Percentiles rank a stretch among this genome's conserved stretches.
Evolutionary conservation across 1,139 yeast species (phyloP).

Genomic region (Yamadazyma oceani): DNA sequence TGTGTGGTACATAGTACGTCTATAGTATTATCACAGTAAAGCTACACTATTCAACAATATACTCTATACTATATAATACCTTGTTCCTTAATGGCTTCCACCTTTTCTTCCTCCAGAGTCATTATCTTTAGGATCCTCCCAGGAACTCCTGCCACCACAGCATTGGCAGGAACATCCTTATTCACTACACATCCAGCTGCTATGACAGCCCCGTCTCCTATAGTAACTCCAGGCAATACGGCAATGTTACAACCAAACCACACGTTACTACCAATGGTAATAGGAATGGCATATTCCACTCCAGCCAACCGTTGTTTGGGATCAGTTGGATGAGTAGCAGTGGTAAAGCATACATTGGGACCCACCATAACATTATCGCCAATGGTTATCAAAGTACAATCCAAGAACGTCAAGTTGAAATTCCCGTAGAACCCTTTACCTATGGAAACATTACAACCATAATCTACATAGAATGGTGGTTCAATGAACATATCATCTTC

Average conservation of each 20-base stretch:
- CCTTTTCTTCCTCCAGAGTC: conserved; percentile 9
- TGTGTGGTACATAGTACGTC: no score
- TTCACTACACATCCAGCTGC: conserved; percentile 71
- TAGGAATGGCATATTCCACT: conserved; percentile 55
- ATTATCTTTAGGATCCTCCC: conserved; percentile 41
- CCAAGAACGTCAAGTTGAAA: conserved; percentile 57
- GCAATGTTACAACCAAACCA: conserved; percentile 63
- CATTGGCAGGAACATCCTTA: conserved; percentile 50
- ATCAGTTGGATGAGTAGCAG: conserved; percentile 66
- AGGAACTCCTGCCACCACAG: conserved; percentile 62
- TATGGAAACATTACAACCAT: conserved; percentile 52
- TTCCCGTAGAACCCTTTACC: conserved; percentile 56
- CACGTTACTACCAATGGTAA: conserved; percentile 59
- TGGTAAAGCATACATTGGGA: conserved; percentile 59
- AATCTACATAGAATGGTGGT: conserved; percentile 57
- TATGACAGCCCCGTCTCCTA: conserved; percentile 62
- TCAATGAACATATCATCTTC: conserved; percentile 44
- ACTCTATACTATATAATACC: no score
- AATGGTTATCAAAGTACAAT: conserved; percentile 58
- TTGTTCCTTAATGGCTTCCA: conserved; percentile 12
- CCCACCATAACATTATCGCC: conserved; percentile 64
- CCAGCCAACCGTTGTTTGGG: conserved; percentile 43
- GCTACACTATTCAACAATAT: no score
- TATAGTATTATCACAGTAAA: no score
- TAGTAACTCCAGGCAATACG: conserved; percentile 64